These are phyloP conservation scores for Kingdonia uniflora DNA, from an alignment of 164 flowering plant genomes.

Conservation along the genomic window DNA sequence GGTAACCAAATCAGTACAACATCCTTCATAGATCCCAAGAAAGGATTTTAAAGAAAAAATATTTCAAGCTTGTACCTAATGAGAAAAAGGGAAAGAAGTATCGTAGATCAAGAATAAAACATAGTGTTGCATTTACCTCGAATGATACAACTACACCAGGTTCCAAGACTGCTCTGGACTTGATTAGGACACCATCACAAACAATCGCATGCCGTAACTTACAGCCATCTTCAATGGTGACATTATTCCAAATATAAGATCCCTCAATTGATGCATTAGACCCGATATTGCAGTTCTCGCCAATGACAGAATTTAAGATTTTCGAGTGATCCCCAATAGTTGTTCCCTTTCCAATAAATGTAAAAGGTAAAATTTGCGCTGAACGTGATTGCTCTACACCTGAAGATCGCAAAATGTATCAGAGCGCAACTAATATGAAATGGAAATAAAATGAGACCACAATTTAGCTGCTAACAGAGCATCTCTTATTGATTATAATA, in stretches of 20 bases:
- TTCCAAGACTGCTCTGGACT: slow-evolving; percentile 63
- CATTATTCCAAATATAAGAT: slow-evolving; percentile 86
- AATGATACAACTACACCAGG: slow-evolving; percentile 87
- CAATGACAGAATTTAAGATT: slow-evolving; percentile 73
- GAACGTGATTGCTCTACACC: slow-evolving; percentile 57
- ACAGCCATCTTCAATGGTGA: slow-evolving; percentile 82
- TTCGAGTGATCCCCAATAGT: slow-evolving; percentile 50
- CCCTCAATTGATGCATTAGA: slow-evolving; percentile 81
- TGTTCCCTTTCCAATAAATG: slow-evolving; percentile 66
- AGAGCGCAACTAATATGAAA: slow-evolving; percentile 4
- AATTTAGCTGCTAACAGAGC: too few relatives aligned
- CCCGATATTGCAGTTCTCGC: slow-evolving; percentile 76
- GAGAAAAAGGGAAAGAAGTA: not conserved
- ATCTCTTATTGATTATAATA: too few relatives aligned
- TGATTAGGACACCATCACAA: slow-evolving; percentile 78
- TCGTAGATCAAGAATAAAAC: not conserved
- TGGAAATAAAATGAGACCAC: too few relatives aligned
- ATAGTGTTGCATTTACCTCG: slow-evolving; percentile 63
- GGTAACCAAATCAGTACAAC: too few relatives aligned
- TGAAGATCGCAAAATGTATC: slow-evolving; percentile 18
- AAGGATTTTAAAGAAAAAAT: too few relatives aligned
- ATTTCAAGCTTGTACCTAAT: too few relatives aligned
- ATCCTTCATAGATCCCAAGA: too few relatives aligned
- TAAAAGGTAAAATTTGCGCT: slow-evolving; percentile 69
- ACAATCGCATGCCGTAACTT: slow-evolving; percentile 67